phyloP scores from a whole-genome alignment of 2,329 filamentous ascomycete species.

The Beauveria sp. region DNA sequence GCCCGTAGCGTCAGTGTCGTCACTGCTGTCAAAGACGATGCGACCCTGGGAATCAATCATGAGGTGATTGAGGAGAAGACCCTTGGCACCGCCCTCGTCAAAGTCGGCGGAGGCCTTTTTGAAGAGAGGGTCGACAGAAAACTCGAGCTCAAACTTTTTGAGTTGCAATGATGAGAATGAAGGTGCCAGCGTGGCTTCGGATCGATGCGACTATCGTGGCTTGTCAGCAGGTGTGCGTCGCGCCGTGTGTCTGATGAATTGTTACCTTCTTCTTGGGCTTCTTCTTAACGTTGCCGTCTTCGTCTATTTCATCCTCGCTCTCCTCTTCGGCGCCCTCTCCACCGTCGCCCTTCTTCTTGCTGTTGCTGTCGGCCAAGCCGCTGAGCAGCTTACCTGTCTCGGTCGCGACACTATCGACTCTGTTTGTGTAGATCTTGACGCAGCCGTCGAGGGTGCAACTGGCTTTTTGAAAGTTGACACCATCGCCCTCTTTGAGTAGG shows the following conservation, averaged over 20 bases:
- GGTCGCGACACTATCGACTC: constrained; percentile 95
- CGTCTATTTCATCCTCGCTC: constrained; percentile 54
- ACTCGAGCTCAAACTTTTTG: constrained; percentile 97
- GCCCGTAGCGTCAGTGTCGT: constrained; percentile 90
- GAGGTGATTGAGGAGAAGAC: constrained; percentile 89
- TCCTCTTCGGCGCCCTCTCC: constrained; percentile 62
- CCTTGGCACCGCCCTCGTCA: constrained; percentile 95
- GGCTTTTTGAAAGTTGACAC: constrained; percentile 97
- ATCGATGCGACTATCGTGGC: constrained; percentile 51
- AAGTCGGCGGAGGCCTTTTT: constrained; percentile 98
- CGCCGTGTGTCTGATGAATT: background rate
- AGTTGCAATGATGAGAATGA: constrained; percentile 83
- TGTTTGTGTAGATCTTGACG: constrained; percentile 97
- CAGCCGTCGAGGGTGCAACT: constrained; percentile 96
- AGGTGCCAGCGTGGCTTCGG: constrained; percentile 84
- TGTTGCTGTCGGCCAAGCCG: constrained; percentile 81
- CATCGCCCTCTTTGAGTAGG: constrained; percentile 86
- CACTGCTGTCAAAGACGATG: constrained; percentile 97
- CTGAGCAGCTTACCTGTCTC: constrained; percentile 94
- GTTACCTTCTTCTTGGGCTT: constrained; percentile 69
- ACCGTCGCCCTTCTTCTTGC: constrained; percentile 61
- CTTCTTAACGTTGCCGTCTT: constrained; percentile 52
- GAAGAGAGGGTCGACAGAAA: constrained; percentile 95
- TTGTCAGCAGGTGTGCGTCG: background rate
- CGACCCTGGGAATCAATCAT: constrained; percentile 86